Conservation (phyloP, 2,329 filamentous ascomycete species). For the Cryoendolithus antarcticus region DNA sequence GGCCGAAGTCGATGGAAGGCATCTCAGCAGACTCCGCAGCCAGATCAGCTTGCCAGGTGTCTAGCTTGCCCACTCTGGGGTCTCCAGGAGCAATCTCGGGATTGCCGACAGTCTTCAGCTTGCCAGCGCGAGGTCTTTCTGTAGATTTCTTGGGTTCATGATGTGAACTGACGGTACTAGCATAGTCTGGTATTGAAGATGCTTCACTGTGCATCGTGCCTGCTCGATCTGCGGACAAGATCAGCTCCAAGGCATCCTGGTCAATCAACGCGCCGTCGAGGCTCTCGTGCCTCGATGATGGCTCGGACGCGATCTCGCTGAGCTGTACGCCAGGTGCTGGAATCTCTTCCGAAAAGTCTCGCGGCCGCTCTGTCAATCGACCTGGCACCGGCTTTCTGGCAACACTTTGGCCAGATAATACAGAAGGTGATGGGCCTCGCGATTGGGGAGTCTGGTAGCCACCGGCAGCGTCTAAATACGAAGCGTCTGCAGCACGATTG, state of each 20-base stretch:
- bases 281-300: constrained; percentile 7
- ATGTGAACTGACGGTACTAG: constrained; percentile 46
- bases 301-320: too few relatives aligned
- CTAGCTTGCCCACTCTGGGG: constrained; percentile 24
- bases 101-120: constrained; percentile 63
- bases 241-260: constrained; percentile 30
- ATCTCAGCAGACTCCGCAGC: constrained; percentile 41
- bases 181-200: constrained; percentile 61
- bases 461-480: too few relatives aligned
- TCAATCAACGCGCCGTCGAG: constrained; percentile 27
- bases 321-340: too few relatives aligned
- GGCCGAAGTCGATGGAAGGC: constrained; percentile 73
- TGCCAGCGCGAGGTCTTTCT: constrained; percentile 63
- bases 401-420: too few relatives aligned
- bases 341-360: too few relatives aligned
- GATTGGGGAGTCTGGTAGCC: too few relatives aligned
- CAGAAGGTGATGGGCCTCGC: too few relatives aligned
- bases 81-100: constrained; percentile 32
- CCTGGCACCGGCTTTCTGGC: too few relatives aligned
- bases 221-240: constrained; percentile 16
- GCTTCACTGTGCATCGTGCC: constrained; percentile 35
- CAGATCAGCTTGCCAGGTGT: constrained; percentile 23
- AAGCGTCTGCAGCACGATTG: too few relatives aligned
- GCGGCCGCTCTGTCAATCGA: too few relatives aligned
- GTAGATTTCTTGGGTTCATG: constrained; percentile 37